Percentiles rank a stretch among this genome's conserved stretches.
These are phyloP conservation scores for Fonsecaea monophora DNA, from an alignment of 2,329 filamentous ascomycete genomes.

Conservation along the genomic window DNA sequence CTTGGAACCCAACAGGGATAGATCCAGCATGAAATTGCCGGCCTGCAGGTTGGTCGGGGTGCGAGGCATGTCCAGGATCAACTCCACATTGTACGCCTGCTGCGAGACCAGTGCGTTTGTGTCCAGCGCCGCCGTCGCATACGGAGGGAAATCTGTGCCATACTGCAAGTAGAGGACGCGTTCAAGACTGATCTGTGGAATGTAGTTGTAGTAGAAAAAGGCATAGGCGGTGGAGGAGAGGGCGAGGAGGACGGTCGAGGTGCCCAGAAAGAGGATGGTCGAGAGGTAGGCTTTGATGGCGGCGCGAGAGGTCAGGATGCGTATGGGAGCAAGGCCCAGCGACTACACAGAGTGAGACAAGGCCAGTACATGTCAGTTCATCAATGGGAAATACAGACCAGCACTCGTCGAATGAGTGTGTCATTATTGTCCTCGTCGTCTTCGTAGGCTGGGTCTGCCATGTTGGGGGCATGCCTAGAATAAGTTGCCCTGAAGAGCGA, in stretches of 20 bases:
- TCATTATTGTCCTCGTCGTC: slow-evolving; percentile 16
- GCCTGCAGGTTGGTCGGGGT: slow-evolving; percentile 75
- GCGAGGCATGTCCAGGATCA: slow-evolving; percentile 77
- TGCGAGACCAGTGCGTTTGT: slow-evolving; percentile 64
- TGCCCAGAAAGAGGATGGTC: slow-evolving; percentile 60
- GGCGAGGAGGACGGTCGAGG: slow-evolving; percentile 62
- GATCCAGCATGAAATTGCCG: slow-evolving; percentile 94
- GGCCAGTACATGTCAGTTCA: background rate
- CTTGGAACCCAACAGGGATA: slow-evolving; percentile 66
- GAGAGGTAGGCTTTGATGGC: slow-evolving; percentile 71
- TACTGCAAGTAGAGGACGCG: slow-evolving; percentile 70
- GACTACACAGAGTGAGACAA: slow-evolving; percentile 50
- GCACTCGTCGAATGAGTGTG: slow-evolving; percentile 25
- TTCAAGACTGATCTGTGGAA: slow-evolving; percentile 69
- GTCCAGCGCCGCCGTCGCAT: slow-evolving; percentile 59
- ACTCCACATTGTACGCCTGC: slow-evolving; percentile 83
- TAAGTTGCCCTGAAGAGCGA: background rate
- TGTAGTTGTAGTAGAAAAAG: slow-evolving; percentile 72
- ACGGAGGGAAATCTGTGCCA: slow-evolving; percentile 49
- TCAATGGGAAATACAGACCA: slow-evolving; percentile 22
- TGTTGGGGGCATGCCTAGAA: slow-evolving; percentile 12
- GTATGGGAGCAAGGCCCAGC: slow-evolving; percentile 60
- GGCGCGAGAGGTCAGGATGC: slow-evolving; percentile 63
- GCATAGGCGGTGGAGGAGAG: slow-evolving; percentile 67
- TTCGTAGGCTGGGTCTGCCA: slow-evolving; percentile 20